A percentile compares a stretch with the other conserved stretches of the same genome.
Conservation (phyloP, 2,329 filamentous ascomycete species). For the Chlorencoelia australis region DNA sequence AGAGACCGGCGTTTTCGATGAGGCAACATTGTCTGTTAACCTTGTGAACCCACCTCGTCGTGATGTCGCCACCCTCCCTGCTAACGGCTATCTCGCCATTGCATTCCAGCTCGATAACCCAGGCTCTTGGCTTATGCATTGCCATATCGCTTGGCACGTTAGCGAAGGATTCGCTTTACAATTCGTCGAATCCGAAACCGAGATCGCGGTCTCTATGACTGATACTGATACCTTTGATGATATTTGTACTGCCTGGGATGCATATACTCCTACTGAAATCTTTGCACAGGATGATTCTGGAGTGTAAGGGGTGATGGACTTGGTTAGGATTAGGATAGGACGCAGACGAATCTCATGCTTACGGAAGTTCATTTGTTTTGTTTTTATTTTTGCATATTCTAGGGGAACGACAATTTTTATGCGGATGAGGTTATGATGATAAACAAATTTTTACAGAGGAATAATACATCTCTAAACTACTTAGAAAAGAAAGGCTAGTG, state of each 20-base stretch:
- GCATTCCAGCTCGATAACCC: conserved; percentile 27
- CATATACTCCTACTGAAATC: conserved; percentile 10
- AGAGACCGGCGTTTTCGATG: conserved; percentile 31
- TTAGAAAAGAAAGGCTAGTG: no score
- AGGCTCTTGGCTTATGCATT: conserved; percentile 27
- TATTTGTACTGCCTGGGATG: conserved; percentile 18
- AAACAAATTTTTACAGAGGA: no score
- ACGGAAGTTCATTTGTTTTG: no score
- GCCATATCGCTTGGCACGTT: conserved; percentile 40
- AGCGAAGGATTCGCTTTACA: conserved; percentile 42
- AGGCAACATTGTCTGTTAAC: conserved; percentile 20
- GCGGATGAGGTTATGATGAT: no score
- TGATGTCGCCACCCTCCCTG: conserved; percentile 39
- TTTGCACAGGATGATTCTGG: conserved; percentile 23
- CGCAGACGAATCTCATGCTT: no score
- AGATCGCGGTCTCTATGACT: conserved; percentile 14
- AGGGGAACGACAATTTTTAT: no score
- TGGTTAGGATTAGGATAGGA: no score
- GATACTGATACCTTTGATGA: conserved; percentile 12
- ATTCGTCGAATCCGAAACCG: conserved; percentile 33
- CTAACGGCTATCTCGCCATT: conserved; percentile 24
- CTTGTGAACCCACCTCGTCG: conserved; percentile 40
- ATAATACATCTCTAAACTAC: no score
- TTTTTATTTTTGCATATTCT: no score
- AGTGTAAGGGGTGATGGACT: conserved; percentile 10